Conservation (phyloP, 352 stramenopile species). For the Phytophthora megakarya region DNA sequence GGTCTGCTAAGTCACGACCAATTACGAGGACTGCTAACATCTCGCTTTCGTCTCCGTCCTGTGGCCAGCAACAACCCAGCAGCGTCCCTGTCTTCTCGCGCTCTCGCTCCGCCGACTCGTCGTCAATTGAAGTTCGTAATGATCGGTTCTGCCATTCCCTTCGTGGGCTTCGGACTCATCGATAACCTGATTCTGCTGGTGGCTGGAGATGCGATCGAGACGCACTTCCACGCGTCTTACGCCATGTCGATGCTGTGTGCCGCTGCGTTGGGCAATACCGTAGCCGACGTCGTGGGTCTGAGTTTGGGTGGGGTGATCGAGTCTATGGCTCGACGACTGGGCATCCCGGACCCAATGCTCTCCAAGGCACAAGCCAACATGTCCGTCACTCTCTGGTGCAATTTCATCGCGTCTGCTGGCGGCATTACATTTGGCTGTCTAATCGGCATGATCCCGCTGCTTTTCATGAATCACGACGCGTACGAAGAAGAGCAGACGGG, state of each 20-base stretch:
- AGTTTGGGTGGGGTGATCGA: slow-evolving; percentile 93
- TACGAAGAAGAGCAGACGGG: slow-evolving; percentile 60
- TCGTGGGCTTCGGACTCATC: slow-evolving; percentile 84
- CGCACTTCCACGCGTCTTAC: slow-evolving; percentile 92
- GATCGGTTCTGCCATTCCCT: slow-evolving; percentile 78
- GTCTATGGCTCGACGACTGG: slow-evolving; percentile 64
- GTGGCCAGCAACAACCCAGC: slow-evolving; percentile 49
- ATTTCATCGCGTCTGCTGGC: slow-evolving; percentile 77
- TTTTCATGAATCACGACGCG: slow-evolving; percentile 84
- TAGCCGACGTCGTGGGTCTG: slow-evolving; percentile 93
- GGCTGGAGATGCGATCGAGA: slow-evolving; percentile 95
- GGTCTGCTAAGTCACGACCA: slow-evolving; percentile 68
- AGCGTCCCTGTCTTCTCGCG: slow-evolving; percentile 30
- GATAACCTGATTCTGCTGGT: slow-evolving; percentile 90
- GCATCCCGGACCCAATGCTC: slow-evolving; percentile 74
- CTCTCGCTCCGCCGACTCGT: slow-evolving; percentile 47
- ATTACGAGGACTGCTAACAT: slow-evolving; percentile 66
- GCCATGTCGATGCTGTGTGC: slow-evolving; percentile 96
- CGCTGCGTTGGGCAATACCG: slow-evolving; percentile 94
- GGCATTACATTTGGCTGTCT: slow-evolving; percentile 90
- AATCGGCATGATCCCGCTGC: slow-evolving; percentile 90
- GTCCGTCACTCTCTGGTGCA: slow-evolving; percentile 72
- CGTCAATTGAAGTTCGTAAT: slow-evolving; percentile 80
- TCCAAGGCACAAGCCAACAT: slow-evolving; percentile 81
- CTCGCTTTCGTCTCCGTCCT: slow-evolving; percentile 65